These are phyloP conservation scores for Sarcomyxa edulis DNA, from an alignment of 768 basidiomycete genomes.

Conservation along the genomic window DNA sequence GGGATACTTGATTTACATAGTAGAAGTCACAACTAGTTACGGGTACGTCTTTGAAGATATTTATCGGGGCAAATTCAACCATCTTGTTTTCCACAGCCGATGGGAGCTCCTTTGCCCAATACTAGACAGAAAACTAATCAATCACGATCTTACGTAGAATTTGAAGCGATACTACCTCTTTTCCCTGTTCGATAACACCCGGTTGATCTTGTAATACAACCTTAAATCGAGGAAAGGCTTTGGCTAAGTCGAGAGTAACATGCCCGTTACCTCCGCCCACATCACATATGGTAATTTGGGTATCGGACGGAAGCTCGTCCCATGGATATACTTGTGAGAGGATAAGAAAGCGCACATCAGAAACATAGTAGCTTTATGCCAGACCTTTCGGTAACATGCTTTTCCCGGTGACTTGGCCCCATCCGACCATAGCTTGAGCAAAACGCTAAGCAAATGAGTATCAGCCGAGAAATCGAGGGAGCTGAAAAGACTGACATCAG, in stretches of 20 bases:
- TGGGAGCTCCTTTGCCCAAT: background rate
- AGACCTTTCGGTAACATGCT: slow-evolving; percentile 22
- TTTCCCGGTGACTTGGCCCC: slow-evolving; percentile 21
- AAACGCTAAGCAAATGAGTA: slow-evolving; percentile 15
- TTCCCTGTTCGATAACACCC: slow-evolving; percentile 22
- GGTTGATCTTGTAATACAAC: slow-evolving; percentile 33
- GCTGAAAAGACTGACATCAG: slow-evolving; percentile 8
- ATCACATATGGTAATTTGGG: slow-evolving; percentile 33
- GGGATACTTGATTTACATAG: no score
- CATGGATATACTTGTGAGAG: slow-evolving; percentile 26
- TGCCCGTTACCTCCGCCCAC: slow-evolving; percentile 34
- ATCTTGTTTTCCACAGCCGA: slow-evolving; percentile 1
- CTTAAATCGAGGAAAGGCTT: slow-evolving; percentile 26
- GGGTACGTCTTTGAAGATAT: slow-evolving; percentile 19
- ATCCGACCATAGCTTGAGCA: slow-evolving; percentile 24
- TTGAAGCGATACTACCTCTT: slow-evolving; percentile 10
- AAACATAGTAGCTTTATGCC: background rate
- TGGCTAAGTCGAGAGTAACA: slow-evolving; percentile 24
- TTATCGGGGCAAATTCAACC: slow-evolving; percentile 15
- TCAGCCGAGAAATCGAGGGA: background rate
- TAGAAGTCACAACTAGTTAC: slow-evolving; percentile 15
- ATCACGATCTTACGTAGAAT: background rate
- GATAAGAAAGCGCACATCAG: no score
- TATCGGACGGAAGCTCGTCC: slow-evolving; percentile 18
- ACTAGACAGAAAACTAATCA: background rate